Base-by-base conservation (phyloP, 2,329 filamentous ascomycete species). In the Endocalyx cinctus region DNA sequence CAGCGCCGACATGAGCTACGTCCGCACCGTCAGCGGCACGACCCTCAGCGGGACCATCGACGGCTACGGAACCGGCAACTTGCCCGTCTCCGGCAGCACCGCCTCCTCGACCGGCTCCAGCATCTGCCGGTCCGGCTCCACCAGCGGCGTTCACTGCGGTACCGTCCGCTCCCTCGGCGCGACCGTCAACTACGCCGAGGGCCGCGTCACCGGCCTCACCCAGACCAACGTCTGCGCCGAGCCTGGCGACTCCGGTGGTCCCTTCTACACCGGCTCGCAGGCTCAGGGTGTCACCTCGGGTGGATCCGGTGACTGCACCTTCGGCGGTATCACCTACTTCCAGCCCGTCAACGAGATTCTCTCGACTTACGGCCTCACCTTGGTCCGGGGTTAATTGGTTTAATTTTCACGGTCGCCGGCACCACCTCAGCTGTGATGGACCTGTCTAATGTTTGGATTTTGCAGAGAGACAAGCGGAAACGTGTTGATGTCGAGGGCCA, bases 251-350 rank as follows among this genome's bases (percentile, higher is more conserved):
- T 64, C 60, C 31, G 60, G 60, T 34, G 60, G 60, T 38, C 57
- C 60, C 20, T 63, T 49, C 37, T 63, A 61, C 57, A 48, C 58
- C 37, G 60, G 60, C 31, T 29, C 58, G 34, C 60, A 64, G 54
- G 60, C 60, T 37, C 60, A 64, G 54, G 60, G 60, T 49, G 60
- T 64, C 42, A 62, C 59, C 43, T 64, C 60, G 2, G 60, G 60
- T 48, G 60, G 60, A 43, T 58, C 51, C 31, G 60, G 60, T 28
- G 37, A 62, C 58, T 64, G 60, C 55, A 30, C 23, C n/a, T 26
- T 22, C 19, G 60, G 60, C 35, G 60, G 60, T 22, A 50, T 34
- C 0, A 64, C 60, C 40, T 64, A 58, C 51, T 64, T 63, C 58
- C 60, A 63, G 52, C 61, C 61, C 37, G 57, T 64, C 28, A 62